Percentiles rank a stretch among this genome's conserved stretches.
Conservation (phyloP, 345 rosid genomes). For the Capsella bursapastoris region DNA sequence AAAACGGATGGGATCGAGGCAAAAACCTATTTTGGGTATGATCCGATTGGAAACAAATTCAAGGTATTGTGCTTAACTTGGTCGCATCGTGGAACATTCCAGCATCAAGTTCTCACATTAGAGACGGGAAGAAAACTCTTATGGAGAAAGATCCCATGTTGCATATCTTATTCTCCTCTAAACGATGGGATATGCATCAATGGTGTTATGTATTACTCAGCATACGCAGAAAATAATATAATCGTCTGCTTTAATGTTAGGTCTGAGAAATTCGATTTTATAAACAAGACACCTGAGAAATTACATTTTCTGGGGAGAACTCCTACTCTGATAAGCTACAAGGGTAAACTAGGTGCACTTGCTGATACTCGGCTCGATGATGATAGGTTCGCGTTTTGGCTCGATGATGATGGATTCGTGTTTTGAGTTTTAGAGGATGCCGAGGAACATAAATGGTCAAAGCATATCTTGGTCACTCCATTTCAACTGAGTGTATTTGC, state of each 20-base stretch:
- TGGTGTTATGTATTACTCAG: neutral
- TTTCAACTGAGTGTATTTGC: too few relatives aligned
- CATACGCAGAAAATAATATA: neutral
- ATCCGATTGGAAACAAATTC: too few relatives aligned
- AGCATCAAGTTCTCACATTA: neutral
- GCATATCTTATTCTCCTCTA: neutral
- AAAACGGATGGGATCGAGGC: too few relatives aligned
- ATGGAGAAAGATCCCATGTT: neutral
- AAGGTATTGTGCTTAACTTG: neutral
- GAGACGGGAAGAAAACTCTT: neutral
- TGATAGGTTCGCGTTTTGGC: neutral
- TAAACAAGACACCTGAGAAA: neutral
- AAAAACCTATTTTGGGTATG: too few relatives aligned
- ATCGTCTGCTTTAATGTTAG: neutral
- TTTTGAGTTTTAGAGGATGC: neutral
- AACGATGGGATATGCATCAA: neutral
- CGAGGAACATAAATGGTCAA: neutral
- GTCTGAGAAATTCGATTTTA: neutral
- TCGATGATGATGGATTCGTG: neutral
- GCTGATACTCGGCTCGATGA: neutral
- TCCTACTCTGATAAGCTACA: neutral
- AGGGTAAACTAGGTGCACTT: neutral
- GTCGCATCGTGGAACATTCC: neutral
- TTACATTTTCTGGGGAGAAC: neutral
- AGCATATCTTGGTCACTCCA: too few relatives aligned